Evolutionary conservation across 2,329 filamentous ascomycete species (phyloP).

Genomic region (Sodiomyces alkalinus): DNA sequence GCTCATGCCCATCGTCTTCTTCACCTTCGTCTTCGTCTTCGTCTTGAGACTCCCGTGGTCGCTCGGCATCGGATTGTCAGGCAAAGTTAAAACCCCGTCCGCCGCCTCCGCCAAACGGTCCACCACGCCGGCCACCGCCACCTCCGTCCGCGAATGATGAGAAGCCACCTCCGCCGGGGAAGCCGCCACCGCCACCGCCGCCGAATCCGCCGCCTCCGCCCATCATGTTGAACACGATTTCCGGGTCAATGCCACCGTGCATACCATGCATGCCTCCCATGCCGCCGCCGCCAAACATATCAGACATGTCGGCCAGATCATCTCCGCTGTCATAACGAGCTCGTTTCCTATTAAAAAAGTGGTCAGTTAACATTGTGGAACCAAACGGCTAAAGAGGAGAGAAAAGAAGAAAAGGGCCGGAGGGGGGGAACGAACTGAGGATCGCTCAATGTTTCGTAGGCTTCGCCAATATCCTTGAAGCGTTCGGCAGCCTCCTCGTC

Average conservation of each 20-base stretch:
- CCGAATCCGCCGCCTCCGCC: slow-evolving; percentile 45
- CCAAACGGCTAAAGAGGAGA: slow-evolving; percentile 4
- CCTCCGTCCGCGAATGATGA: slow-evolving; percentile 33
- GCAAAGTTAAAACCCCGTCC: slow-evolving; percentile 22
- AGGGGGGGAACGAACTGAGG: slow-evolving; percentile 55
- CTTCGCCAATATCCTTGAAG: slow-evolving; percentile 97
- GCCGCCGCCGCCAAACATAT: slow-evolving; percentile 59
- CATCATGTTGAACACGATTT: slow-evolving; percentile 77
- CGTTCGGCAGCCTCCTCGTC: slow-evolving; percentile 71
- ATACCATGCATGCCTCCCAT: slow-evolving; percentile 50
- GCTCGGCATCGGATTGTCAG: slow-evolving; percentile 29
- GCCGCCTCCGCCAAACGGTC: slow-evolving; percentile 19
- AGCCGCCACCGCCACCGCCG: slow-evolving; percentile 37
- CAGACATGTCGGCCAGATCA: slow-evolving; percentile 73
- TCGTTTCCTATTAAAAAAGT: slow-evolving; percentile 49
- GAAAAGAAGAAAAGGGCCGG: slow-evolving; percentile 4
- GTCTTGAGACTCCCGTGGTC: too few species aligned
- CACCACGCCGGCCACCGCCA: slow-evolving; percentile 20
- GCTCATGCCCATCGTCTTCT: slow-evolving; percentile 15
- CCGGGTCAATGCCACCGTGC: slow-evolving; percentile 54
- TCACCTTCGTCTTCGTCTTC: slow-evolving; percentile 17
- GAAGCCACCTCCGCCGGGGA: slow-evolving; percentile 39
- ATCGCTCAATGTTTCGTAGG: slow-evolving; percentile 90
- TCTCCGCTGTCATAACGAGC: slow-evolving; percentile 85
- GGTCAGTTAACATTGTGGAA: slow-evolving; percentile 17